Evolutionary conservation across 768 basidiomycete species (phyloP).

Genomic region (Grammothele lineata): DNA sequence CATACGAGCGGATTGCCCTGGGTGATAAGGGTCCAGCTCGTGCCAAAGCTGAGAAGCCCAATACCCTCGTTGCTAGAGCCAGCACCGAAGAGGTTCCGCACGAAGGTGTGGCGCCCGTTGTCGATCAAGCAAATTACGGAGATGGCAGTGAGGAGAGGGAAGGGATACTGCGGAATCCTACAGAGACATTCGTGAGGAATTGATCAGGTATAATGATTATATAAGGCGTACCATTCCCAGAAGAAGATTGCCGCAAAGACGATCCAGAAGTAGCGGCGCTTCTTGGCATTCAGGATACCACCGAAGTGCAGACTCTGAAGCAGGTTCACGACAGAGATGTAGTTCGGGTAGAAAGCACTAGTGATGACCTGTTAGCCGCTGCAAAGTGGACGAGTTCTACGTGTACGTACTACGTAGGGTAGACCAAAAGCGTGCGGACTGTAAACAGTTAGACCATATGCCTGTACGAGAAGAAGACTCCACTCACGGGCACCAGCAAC

Average conservation of each 20-base stretch:
- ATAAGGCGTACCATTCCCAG: constrained; percentile 34
- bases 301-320: constrained; percentile 51
- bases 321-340: constrained; percentile 48
- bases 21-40: constrained; percentile 50
- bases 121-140: constrained; percentile 46
- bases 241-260: constrained; percentile 44
- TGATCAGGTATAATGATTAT: not conserved
- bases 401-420: constrained; percentile 47
- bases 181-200: not conserved
- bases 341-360: constrained; percentile 46
- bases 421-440: constrained; percentile 48
- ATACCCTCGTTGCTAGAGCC: constrained; percentile 51
- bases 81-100: constrained; percentile 37
- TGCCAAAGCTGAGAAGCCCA: constrained; percentile 42
- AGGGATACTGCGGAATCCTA: constrained; percentile 34
- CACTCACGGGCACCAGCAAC: constrained; percentile 26
- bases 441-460: too few relatives aligned
- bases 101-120: constrained; percentile 40
- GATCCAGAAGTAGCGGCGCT: constrained; percentile 53
- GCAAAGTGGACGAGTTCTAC: too few relatives aligned
- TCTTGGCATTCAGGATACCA: constrained; percentile 46
- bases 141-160: constrained; percentile 43
- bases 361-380: too few relatives aligned
- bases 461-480: not conserved
- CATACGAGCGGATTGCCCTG: constrained; percentile 52